Conservation (phyloP, 2,329 filamentous ascomycete species). For the Cladophialophora exuberans region DNA sequence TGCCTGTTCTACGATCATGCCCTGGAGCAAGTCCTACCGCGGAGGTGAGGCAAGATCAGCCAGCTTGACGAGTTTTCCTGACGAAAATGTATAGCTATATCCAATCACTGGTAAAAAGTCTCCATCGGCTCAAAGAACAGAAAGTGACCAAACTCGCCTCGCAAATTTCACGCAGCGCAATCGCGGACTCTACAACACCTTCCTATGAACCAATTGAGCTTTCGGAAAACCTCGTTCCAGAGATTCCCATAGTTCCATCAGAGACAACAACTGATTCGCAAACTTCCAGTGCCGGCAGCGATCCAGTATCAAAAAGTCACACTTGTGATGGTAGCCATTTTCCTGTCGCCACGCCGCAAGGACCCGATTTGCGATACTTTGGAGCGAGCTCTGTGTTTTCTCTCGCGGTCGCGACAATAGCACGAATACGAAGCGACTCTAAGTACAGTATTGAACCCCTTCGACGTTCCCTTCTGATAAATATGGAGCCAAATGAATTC, state of each 20-base stretch:
- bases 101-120: constrained; percentile 5
- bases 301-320: neutral
- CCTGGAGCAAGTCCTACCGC: constrained; percentile 9
- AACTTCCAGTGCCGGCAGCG: neutral
- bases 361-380: constrained; percentile 7
- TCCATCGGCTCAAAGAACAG: constrained; percentile 9
- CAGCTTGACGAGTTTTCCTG: neutral
- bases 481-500: neutral
- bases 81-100: constrained; percentile 8
- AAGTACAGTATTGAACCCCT: neutral
- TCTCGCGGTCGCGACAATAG: constrained; percentile 5
- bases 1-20: constrained; percentile 9
- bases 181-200: neutral
- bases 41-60: constrained; percentile 5
- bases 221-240: neutral
- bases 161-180: no score
- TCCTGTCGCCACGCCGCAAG: constrained; percentile 5
- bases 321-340: constrained; percentile 3
- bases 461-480: neutral
- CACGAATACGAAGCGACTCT: constrained; percentile 7
- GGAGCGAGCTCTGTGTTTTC: constrained; percentile 13
- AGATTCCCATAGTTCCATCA: no score
- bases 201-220: neutral
- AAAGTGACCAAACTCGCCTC: no score
- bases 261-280: neutral